Conservation (phyloP, 805 yeast genomes). For the Metschnikowia baotianmanensis region DNA sequence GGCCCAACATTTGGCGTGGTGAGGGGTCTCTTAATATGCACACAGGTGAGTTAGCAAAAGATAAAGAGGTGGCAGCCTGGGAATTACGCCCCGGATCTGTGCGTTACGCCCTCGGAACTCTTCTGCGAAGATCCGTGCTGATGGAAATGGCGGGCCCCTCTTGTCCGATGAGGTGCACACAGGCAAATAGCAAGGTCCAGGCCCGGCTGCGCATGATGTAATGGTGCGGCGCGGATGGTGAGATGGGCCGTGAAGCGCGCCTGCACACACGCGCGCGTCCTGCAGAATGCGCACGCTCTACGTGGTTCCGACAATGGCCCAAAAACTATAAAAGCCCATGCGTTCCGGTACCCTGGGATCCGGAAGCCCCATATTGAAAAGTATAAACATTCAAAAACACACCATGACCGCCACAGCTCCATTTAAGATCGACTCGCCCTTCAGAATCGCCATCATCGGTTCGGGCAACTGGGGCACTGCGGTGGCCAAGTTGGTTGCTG, state of each 20-base stretch:
- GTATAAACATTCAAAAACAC: neutral
- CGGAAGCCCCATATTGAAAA: neutral
- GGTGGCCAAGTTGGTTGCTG: slow-evolving; percentile 45
- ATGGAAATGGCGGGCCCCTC: too few relatives aligned
- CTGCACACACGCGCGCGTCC: slow-evolving; percentile 2
- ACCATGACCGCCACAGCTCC: slow-evolving; percentile 26
- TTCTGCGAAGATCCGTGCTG: too few relatives aligned
- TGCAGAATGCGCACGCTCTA: slow-evolving; percentile 7
- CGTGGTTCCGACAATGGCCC: slow-evolving; percentile 8
- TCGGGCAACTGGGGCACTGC: slow-evolving; percentile 51
- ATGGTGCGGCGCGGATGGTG: slow-evolving; percentile 3
- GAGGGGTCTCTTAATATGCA: too few relatives aligned
- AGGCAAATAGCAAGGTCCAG: too few relatives aligned
- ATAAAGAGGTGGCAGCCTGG: too few relatives aligned
- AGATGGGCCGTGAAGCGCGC: slow-evolving; percentile 3
- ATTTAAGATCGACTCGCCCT: slow-evolving; percentile 31
- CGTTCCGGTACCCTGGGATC: neutral
- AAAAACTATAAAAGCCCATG: slow-evolving; percentile 12
- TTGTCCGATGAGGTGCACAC: too few relatives aligned
- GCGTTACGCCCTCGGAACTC: too few relatives aligned
- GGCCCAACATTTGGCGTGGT: too few relatives aligned
- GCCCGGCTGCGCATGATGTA: too few relatives aligned
- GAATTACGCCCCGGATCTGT: too few relatives aligned
- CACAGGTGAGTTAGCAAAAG: too few relatives aligned
- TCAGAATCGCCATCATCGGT: slow-evolving; percentile 42